These are phyloP conservation scores for Tremellales sp. DNA, from an alignment of 1,284 basidiomycete genomes.

Conservation along the genomic window DNA sequence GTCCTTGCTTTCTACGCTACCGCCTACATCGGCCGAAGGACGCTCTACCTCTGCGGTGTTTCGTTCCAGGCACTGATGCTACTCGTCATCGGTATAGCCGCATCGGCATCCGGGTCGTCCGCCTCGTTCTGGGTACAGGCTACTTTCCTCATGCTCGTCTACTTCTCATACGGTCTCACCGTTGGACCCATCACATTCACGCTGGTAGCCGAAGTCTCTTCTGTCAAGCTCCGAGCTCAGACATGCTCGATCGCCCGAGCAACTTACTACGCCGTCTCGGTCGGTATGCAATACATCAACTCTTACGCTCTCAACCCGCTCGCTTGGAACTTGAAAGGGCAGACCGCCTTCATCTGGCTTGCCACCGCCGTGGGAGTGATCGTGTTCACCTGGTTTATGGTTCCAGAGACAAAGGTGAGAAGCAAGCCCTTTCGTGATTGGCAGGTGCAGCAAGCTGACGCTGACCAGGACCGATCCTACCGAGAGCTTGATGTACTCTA, in stretches of 20 bases:
- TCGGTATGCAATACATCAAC: slow-evolving; percentile 1
- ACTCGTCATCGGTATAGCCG: slow-evolving; percentile 43
- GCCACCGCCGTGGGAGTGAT: slow-evolving; percentile 20
- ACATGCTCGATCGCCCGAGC: slow-evolving; percentile 44
- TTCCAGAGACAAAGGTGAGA: too few species aligned
- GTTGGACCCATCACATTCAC: slow-evolving; percentile 49
- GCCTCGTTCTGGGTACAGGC: not conserved
- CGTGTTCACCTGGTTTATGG: slow-evolving; percentile 17
- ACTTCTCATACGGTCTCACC: slow-evolving; percentile 45
- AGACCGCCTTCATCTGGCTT: slow-evolving; percentile 41
- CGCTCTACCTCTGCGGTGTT: slow-evolving; percentile 46
- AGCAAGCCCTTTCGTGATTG: too few species aligned
- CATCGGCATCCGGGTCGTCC: slow-evolving; percentile 12
- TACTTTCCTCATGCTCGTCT: not conserved
- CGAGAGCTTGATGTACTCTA: too few species aligned
- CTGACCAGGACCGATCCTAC: too few species aligned
- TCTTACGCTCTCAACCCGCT: slow-evolving; percentile 22
- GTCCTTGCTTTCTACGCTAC: slow-evolving; percentile 39
- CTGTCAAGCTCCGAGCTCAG: slow-evolving; percentile 49
- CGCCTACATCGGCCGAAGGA: slow-evolving; percentile 33
- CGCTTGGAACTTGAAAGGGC: slow-evolving; percentile 23
- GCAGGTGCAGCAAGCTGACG: too few species aligned
- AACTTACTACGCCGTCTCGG: slow-evolving; percentile 44
- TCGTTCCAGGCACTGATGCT: slow-evolving; percentile 36
- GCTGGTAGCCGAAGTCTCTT: slow-evolving; percentile 48